Base-by-base conservation (phyloP, 805 yeast genomes). In the Isabelozyma rhagii region DNA sequence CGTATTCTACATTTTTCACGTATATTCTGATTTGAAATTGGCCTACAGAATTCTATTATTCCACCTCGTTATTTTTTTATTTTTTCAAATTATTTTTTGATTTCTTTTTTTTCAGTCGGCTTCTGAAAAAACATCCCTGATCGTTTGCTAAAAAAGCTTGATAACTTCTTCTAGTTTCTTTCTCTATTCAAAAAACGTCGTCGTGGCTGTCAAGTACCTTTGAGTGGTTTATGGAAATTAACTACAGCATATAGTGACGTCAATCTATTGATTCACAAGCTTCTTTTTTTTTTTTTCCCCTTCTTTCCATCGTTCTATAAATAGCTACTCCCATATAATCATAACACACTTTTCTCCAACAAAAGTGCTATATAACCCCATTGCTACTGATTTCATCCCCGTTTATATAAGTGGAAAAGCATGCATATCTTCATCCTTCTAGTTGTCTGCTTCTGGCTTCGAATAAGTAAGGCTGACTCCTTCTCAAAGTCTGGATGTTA, bases 401-500 rank as follows among this genome's bases (percentile, higher is more conserved):
- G 25, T 21, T 21, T 3, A 21, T 21, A 21, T 21, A 21, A 21
- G 36, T 21, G 11, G 10, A 41, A 9, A 21, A n/a, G 28, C 38
- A 43, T 43, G 38, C 25, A n/a, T 11, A 21, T 31, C 25, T 27
- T 7, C 17, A 11, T 41, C 25, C 11, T 41, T 41, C 27, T 43
- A 43, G 27, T 43, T 18, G 36, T 8, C 4, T 31, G 36, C n/a
- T 17, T 27, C 13, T 17, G 25, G 15, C 18, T 43, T 14, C 45
- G 34, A n/a, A 31, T 31, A 31, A 31, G 9, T 13, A 31, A 13
- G 18, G 45, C 36, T 8, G 45, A 43, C 27, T 29, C 47, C 21
- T 61, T 54, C 45, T 17, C 56, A 1, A 51, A 53, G 45, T 44
- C 52, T 8, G 71, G 71, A 13, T 66, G 71, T 52, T 66, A 48